A percentile compares a stretch with the other conserved stretches of the same genome.
Evolutionary conservation across 164 flowering plant species (phyloP).

Genomic region (Paratinospora sagittata): DNA sequence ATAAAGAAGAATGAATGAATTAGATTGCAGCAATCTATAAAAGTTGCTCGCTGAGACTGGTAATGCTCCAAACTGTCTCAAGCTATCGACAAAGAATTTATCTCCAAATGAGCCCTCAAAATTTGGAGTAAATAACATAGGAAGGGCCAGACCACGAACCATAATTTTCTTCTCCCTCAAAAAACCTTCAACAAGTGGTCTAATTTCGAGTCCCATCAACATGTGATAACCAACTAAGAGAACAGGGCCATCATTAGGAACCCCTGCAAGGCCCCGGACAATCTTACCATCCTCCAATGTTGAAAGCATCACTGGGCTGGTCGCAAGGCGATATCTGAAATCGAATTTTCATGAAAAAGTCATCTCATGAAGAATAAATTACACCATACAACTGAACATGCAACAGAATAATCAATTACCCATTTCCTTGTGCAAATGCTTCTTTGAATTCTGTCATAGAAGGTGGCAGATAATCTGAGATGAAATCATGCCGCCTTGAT

Average conservation of each 20-base stretch:
- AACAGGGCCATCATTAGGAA: conserved; percentile 90
- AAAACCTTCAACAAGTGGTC: conserved; percentile 53
- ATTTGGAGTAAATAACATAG: conserved; percentile 33
- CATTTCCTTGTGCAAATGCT: conserved; percentile 26
- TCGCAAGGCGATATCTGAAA: conserved; percentile 44
- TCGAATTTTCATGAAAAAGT: conserved; percentile 2
- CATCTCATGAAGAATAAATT: neutral
- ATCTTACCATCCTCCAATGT: conserved; percentile 76
- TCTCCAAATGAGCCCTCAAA: conserved; percentile 27
- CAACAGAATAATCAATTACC: conserved; percentile 34
- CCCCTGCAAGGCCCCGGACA: conserved; percentile 79
- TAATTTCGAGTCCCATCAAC: conserved; percentile 73
- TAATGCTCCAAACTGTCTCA: conserved; percentile 64
- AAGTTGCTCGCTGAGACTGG: conserved; percentile 71
- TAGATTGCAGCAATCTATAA: conserved; percentile 54
- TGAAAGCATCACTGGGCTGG: conserved; percentile 65
- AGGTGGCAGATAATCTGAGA: conserved; percentile 73
- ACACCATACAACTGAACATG: neutral
- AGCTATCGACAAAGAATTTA: conserved; percentile 31
- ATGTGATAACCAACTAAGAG: conserved; percentile 88
- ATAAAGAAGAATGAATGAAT: conserved; percentile 78
- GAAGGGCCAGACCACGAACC: conserved; percentile 79
- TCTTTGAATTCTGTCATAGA: conserved; percentile 47
- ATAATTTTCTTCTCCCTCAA: conserved; percentile 60
- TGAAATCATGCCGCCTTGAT: conserved; percentile 46